Evolutionary conservation across 139 green algal species (phyloP).

Genomic region (Tetradesmus lagerheimii): DNA sequence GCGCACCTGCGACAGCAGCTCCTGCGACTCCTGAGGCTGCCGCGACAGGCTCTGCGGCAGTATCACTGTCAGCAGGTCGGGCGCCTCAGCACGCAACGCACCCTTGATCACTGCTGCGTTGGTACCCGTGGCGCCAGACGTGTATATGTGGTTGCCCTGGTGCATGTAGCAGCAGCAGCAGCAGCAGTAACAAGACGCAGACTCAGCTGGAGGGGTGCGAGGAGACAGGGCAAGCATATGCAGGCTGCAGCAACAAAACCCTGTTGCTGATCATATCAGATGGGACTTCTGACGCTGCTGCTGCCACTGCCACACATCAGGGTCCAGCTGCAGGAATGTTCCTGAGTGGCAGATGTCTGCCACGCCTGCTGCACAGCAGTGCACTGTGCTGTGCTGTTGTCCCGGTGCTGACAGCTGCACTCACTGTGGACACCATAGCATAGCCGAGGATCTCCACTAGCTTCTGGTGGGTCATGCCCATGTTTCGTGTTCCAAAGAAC

Average conservation of each 20-base stretch:
- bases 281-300: too few relatives aligned
- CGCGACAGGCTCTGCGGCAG: slow-evolving; percentile 90
- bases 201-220: too few relatives aligned
- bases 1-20: slow-evolving; percentile 89
- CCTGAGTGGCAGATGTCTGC: too few relatives aligned
- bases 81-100: slow-evolving; percentile 91
- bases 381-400: not conserved
- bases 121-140: slow-evolving; percentile 94
- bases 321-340: too few relatives aligned
- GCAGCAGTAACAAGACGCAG: not conserved
- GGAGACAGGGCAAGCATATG: too few relatives aligned
- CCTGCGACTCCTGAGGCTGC: slow-evolving; percentile 93
- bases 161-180: not conserved
- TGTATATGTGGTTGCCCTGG: slow-evolving; percentile 98
- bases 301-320: too few relatives aligned
- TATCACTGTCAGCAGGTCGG: slow-evolving; percentile 96
- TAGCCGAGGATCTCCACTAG: slow-evolving; percentile 98
- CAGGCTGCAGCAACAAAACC: too few relatives aligned
- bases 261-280: too few relatives aligned
- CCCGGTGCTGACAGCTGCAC: slow-evolving; percentile 16
- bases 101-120: slow-evolving; percentile 98
- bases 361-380: not conserved
- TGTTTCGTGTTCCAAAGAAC: slow-evolving; percentile 99
- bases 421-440: slow-evolving; percentile 95
- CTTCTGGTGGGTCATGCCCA: slow-evolving; percentile 98